These are phyloP conservation scores for Excoecaria agallocha DNA, from an alignment of 345 rosid species.

Conservation along the genomic window DNA sequence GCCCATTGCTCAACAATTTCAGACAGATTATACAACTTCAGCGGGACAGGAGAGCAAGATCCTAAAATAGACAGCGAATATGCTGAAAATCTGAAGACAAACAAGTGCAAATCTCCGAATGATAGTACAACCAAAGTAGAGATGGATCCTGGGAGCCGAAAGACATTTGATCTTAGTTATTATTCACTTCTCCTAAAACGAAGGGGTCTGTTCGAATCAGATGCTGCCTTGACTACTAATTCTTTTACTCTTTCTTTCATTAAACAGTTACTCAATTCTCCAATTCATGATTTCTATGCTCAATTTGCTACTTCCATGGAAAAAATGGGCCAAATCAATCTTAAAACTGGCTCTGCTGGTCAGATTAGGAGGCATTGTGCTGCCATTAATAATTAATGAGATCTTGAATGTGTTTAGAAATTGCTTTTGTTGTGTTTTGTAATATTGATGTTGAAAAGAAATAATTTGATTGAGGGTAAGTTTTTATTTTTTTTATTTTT, in stretches of 20 bases:
- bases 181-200: slow-evolving; percentile 49
- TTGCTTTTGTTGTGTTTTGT: no score
- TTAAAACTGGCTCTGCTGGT: slow-evolving; percentile 63
- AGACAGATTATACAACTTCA: slow-evolving; percentile 65
- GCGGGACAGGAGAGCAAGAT: slow-evolving; percentile 55
- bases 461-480: no score
- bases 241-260: slow-evolving; percentile 42
- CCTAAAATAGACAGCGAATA: slow-evolving; percentile 68
- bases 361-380: slow-evolving; percentile 74
- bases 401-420: no score
- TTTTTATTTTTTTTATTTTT: no score
- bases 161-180: slow-evolving; percentile 69
- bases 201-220: slow-evolving; percentile 76
- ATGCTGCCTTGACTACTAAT: slow-evolving; percentile 61
- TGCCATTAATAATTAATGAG: no score
- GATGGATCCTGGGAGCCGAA: slow-evolving; percentile 81
- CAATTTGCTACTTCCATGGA: slow-evolving; percentile 73
- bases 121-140: slow-evolving; percentile 63
- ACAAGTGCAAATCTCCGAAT: slow-evolving; percentile 51
- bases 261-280: slow-evolving; percentile 47
- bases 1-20: slow-evolving; percentile 65
- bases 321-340: slow-evolving; percentile 67
- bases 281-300: slow-evolving; percentile 44
- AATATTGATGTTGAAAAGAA: no score
- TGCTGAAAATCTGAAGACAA: slow-evolving; percentile 62